Evolutionary conservation across 768 basidiomycete genomes (phyloP), one percentile per base, ranked within the genome.

Genomic region (Leccinum subgranulosum): DNA sequence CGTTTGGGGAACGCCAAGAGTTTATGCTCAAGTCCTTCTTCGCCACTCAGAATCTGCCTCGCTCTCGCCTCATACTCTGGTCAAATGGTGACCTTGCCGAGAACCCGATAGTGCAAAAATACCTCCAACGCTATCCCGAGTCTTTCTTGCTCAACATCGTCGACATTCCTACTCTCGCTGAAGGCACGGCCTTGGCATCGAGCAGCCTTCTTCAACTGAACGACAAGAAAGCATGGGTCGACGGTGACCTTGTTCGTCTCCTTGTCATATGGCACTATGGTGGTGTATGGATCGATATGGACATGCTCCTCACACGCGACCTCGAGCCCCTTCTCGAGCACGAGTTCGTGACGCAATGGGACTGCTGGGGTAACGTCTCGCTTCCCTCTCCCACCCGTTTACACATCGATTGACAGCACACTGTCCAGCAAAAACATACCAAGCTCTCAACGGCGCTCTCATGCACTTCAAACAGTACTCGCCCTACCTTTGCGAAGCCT

Each of bases 311-410:
- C 60, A 96, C 93, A 41, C 77, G 96, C 47, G 89, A 93, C 74
- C 75, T 98, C 28, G 79, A 85, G 7, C 94, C 94, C 3, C 77
- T 98, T 55, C 77, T 90, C 7, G 95, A 97, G 69, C 89, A 92
- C 67, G 96, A 98, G 72, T 98, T 95, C 69, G 92, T 98, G 9
- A 95, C 92, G 0, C 94, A 98, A 70, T 98, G 96, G 96, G 96
- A 98, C 67, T 98, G 96, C 72, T 97, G 97, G 70, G 92, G 94
- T 95, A 71, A 61, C 11, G 43, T 50, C 51, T 21, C 19, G 9
- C n/a, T 49, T 41, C 6, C 9, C 27, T 29, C 28, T 23, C n/a
- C 27, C 19, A 15, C 19, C 19, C 6, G 10, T 43, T 43, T 31
- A 14, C 25, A 25, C 28, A 31, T 34, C 17, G 12, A 36, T 54